These are phyloP conservation scores for Pulicaria dysenterica DNA, from an alignment of 129 eudicot genomes.

Conservation along the genomic window DNA sequence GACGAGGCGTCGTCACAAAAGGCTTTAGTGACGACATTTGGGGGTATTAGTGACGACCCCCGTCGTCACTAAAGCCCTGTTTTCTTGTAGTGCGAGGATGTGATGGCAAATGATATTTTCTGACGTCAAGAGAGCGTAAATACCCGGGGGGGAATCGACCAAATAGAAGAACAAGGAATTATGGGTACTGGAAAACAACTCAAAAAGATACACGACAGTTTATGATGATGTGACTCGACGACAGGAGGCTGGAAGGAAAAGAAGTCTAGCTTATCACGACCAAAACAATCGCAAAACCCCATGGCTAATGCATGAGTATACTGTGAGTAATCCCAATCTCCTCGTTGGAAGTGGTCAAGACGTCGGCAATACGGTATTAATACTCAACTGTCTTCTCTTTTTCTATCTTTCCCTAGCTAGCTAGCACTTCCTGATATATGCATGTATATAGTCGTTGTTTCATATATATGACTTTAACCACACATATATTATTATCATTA, in stretches of 20 bases:
- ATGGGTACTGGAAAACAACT: background rate
- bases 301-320: conserved; percentile 1
- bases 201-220: background rate
- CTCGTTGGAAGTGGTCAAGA: background rate
- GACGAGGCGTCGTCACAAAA: no score
- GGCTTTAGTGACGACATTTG: no score
- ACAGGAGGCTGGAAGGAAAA: background rate
- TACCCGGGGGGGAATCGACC: background rate
- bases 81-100: no score
- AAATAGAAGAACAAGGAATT: background rate
- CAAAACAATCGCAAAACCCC: background rate
- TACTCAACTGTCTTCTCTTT: no score
- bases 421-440: no score
- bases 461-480: no score
- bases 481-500: no score
- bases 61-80: no score
- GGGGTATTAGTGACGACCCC: no score
- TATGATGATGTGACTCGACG: background rate
- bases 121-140: background rate
- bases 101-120: conserved; percentile 1
- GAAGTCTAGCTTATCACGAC: background rate
- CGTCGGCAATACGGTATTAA: conserved; percentile 7
- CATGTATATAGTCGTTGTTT: no score
- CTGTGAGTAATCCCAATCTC: background rate
- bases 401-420: no score